Evolutionary conservation across 352 stramenopile genomes (phyloP).

Genomic region (Phytophthora macrochlamydospora): DNA sequence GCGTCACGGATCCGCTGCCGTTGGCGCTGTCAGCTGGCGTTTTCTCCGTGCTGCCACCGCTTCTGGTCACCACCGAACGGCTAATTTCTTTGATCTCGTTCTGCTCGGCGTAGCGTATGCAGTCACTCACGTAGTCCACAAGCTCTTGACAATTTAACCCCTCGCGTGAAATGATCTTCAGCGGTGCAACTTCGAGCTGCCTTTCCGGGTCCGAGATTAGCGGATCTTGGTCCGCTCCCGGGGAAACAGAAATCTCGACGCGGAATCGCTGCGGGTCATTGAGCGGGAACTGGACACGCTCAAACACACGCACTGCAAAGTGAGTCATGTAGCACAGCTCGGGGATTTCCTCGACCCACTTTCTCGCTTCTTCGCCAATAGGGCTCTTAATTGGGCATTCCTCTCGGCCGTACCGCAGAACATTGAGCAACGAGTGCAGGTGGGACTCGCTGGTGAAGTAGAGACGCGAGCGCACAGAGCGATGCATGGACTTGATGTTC

Average conservation of each 20-base stretch:
- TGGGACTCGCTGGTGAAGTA: conserved; percentile 99
- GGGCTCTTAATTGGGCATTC: conserved; percentile 62
- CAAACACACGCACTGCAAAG: conserved; percentile 99
- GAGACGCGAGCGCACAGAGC: conserved; percentile 97
- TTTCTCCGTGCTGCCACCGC: conserved; percentile 31
- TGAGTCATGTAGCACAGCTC: conserved; percentile 99
- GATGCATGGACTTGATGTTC: conserved; percentile 92
- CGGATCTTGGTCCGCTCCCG: conserved; percentile 76
- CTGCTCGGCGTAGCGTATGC: conserved; percentile 74
- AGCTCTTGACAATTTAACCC: conserved; percentile 84
- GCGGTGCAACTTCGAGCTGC: conserved; percentile 70
- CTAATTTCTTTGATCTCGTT: conserved; percentile 52
- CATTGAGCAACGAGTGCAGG: conserved; percentile 98
- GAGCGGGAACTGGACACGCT: conserved; percentile 82
- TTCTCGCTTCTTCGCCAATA: conserved; percentile 73
- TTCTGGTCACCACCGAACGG: conserved; percentile 34
- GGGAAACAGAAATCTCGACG: conserved; percentile 86
- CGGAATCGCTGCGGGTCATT: conserved; percentile 81
- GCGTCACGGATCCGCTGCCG: conserved; percentile 34
- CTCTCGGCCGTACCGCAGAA: conserved; percentile 91
- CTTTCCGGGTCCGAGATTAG: conserved; percentile 61
- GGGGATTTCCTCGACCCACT: conserved; percentile 91
- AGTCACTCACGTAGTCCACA: conserved; percentile 82
- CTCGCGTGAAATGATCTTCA: conserved; percentile 86
- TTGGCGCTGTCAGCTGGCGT: conserved; percentile 25